Percentiles rank a stretch among this genome's conserved stretches.
phyloP scores from a whole-genome alignment of 1,139 yeast genomes.

The Pichia sp. region DNA sequence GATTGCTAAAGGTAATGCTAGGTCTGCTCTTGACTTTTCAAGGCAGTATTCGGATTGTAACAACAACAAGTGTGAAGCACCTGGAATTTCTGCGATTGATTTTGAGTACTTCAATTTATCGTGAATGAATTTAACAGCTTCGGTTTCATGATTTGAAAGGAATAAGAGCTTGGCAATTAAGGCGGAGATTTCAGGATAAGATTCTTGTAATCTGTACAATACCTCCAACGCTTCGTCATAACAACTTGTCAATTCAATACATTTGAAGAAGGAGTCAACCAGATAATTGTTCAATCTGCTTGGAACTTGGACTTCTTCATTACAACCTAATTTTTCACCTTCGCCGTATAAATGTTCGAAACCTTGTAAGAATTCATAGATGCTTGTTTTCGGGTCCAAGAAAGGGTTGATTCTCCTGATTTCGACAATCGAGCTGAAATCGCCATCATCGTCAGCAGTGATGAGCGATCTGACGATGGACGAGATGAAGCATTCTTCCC shows the following conservation, averaged over 20 bases:
- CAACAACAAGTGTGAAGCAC: slow-evolving; percentile 49
- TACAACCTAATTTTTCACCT: slow-evolving; percentile 57
- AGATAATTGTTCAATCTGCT: slow-evolving; percentile 49
- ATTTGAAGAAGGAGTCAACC: slow-evolving; percentile 52
- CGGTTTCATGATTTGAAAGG: slow-evolving; percentile 49
- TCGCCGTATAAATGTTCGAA: slow-evolving; percentile 52
- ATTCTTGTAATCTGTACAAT: slow-evolving; percentile 39
- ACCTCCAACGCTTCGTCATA: slow-evolving; percentile 47
- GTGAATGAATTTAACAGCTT: slow-evolving; percentile 48
- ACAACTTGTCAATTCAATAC: slow-evolving; percentile 47
- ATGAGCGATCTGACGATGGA: slow-evolving; percentile 51
- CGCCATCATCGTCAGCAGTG: slow-evolving; percentile 69
- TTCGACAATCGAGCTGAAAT: slow-evolving; percentile 53
- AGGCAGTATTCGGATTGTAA: slow-evolving; percentile 54
- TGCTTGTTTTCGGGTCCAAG: slow-evolving; percentile 41
- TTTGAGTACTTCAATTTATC: slow-evolving; percentile 37
- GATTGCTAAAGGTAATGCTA: slow-evolving; percentile 53
- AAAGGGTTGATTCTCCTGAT: slow-evolving; percentile 70
- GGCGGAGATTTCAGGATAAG: slow-evolving; percentile 44
- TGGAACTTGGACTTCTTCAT: slow-evolving; percentile 63
- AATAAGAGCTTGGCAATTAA: slow-evolving; percentile 48
- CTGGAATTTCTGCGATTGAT: slow-evolving; percentile 33
- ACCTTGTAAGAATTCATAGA: slow-evolving; percentile 45
- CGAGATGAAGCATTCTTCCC: slow-evolving; percentile 74
- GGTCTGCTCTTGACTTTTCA: slow-evolving; percentile 47